Percentiles rank a stretch among this genome's conserved stretches.
phyloP scores from a whole-genome alignment of 192 early-diverging fungal genomes.

The Piromyces finnis region DNA sequence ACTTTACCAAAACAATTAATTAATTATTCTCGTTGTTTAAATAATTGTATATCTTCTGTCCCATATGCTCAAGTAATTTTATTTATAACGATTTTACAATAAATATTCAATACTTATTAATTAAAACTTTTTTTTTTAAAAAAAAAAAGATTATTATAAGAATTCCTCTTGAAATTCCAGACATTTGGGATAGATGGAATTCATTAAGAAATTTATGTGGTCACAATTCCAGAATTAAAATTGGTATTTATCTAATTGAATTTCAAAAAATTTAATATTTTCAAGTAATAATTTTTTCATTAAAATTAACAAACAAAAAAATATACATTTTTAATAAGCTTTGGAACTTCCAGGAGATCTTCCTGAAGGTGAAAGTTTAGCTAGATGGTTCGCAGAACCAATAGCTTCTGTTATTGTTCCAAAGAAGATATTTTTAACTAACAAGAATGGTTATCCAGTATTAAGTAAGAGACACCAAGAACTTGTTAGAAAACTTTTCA shows the following conservation, averaged over 20 bases:
- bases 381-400: slow-evolving; percentile 78
- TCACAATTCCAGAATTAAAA: slow-evolving; percentile 38
- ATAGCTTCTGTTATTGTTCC: slow-evolving; percentile 58
- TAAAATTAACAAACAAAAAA: too few species aligned
- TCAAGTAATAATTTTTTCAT: too few species aligned
- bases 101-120: too few species aligned
- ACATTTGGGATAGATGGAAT: slow-evolving; percentile 69
- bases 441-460: slow-evolving; percentile 75
- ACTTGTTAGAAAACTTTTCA: slow-evolving; percentile 27
- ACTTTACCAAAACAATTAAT: slow-evolving; percentile 9
- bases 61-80: slow-evolving; percentile 17
- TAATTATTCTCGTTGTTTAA: slow-evolving; percentile 38
- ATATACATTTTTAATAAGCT: slow-evolving; percentile 8
- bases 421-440: slow-evolving; percentile 49
- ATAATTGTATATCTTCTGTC: slow-evolving; percentile 7
- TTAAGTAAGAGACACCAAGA: slow-evolving; percentile 59
- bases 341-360: slow-evolving; percentile 31
- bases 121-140: too few species aligned
- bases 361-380: slow-evolving; percentile 18
- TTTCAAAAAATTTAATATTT: too few species aligned
- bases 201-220: slow-evolving; percentile 47
- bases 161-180: slow-evolving; percentile 13
- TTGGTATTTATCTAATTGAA: slow-evolving; percentile 14
- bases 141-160: slow-evolving; percentile 16
- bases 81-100: neutral